Percentiles rank a stretch among this genome's conserved stretches.
phyloP scores from a whole-genome alignment of 1,284 basidiomycete species.

The Trichosporon coremiiforme region DNA sequence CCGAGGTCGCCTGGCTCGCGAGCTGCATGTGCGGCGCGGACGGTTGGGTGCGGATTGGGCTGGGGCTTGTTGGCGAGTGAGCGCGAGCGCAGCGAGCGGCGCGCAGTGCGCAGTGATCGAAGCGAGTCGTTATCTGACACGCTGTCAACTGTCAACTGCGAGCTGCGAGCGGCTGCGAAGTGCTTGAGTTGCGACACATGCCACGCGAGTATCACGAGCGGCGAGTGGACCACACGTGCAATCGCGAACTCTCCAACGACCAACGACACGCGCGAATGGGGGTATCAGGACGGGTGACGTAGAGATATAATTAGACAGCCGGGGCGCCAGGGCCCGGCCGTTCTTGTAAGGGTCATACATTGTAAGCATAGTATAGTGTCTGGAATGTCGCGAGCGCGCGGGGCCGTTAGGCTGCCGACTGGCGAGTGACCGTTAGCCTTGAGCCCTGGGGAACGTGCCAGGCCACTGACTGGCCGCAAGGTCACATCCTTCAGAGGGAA shows the following conservation, averaged over 20 bases:
- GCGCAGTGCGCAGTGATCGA: too few relatives aligned
- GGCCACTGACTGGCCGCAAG: too few relatives aligned
- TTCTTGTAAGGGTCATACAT: constrained; percentile 6
- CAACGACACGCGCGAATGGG: background rate
- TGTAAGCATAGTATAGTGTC: constrained; percentile 2
- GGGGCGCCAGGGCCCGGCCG: background rate
- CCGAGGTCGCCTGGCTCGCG: constrained; percentile 90
- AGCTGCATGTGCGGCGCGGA: constrained; percentile 87
- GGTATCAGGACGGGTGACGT: background rate
- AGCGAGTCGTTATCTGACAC: too few relatives aligned
- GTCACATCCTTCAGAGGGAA: too few relatives aligned
- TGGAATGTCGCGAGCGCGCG: background rate
- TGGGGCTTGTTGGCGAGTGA: constrained; percentile 61
- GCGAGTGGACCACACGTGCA: background rate
- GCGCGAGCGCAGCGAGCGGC: background rate
- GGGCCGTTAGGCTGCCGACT: too few relatives aligned
- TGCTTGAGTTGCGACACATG: too few relatives aligned
- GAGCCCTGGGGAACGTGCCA: too few relatives aligned
- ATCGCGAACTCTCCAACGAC: background rate
- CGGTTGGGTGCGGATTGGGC: constrained; percentile 87
- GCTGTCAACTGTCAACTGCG: too few relatives aligned
- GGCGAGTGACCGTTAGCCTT: too few relatives aligned
- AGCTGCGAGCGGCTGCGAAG: too few relatives aligned
- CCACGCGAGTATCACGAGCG: background rate
- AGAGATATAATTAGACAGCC: background rate